phyloP scores from a whole-genome alignment of 169 alveolate species.

The Plasmodium relictum region DNA sequence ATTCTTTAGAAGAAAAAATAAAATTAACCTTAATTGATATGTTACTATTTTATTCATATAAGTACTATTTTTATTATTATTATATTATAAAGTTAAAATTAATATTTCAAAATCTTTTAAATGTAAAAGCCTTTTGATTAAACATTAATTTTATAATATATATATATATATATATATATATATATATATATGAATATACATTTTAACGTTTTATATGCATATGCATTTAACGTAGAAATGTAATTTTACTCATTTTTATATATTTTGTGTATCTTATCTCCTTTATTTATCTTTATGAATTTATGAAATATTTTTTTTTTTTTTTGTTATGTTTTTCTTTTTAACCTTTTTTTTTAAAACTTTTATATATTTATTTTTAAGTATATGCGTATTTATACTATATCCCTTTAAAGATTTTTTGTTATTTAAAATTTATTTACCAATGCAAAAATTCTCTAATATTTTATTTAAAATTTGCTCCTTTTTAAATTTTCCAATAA shows the following conservation, averaged over 20 bases:
- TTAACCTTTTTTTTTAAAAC: neutral
- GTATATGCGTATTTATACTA: neutral
- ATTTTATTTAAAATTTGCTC: slow-evolving; percentile 20
- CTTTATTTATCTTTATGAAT: no score
- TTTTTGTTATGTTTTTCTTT: neutral
- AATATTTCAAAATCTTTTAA: neutral
- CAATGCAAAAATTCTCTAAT: slow-evolving; percentile 36
- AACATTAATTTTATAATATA: no score
- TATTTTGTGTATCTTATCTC: neutral
- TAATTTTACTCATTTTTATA: no score
- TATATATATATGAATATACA: neutral
- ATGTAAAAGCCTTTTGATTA: neutral
- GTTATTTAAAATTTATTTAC: neutral
- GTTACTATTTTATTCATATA: slow-evolving; percentile 11
- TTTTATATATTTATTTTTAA: neutral
- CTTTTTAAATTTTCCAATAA: slow-evolving; percentile 30
- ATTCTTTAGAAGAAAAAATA: neutral
- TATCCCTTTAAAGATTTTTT: neutral
- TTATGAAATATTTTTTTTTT: neutral
- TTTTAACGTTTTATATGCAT: neutral
- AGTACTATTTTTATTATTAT: slow-evolving; percentile 31
- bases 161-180: neutral
- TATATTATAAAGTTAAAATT: slow-evolving; percentile 16
- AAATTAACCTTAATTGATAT: slow-evolving; percentile 16
- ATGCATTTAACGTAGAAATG: no score